Conservation (phyloP, 192 early-diverging fungal species). For the Coemansia sp. region DNA sequence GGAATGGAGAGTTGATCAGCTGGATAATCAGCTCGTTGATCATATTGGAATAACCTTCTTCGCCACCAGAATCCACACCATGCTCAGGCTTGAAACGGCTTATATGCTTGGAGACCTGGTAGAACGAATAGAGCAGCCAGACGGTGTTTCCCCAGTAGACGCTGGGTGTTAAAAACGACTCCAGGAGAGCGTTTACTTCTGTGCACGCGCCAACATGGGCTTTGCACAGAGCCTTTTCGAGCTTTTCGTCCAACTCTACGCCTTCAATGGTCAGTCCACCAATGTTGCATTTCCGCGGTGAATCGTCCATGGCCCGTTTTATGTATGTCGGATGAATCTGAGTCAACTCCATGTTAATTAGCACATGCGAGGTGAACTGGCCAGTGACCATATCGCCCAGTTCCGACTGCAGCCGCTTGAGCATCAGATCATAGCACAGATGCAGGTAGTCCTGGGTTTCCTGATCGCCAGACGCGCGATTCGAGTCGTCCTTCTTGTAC, state of each 20-base stretch:
- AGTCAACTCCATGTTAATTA: conserved; percentile 16
- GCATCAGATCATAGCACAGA: conserved; percentile 12
- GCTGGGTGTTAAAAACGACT: not conserved
- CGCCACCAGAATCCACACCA: not conserved
- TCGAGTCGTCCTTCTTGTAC: not conserved
- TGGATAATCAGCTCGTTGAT: not conserved
- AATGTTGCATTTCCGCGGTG: not conserved
- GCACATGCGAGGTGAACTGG: conserved; percentile 3
- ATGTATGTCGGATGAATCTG: not conserved
- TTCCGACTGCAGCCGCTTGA: conserved; percentile 15
- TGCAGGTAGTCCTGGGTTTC: not conserved
- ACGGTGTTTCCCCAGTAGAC: not conserved
- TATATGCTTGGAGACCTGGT: not conserved
- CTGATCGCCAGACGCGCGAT: not conserved
- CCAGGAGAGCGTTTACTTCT: not conserved
- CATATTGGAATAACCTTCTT: not conserved
- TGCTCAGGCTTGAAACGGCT: not conserved
- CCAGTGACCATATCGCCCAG: conserved; percentile 17
- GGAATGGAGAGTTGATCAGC: conserved; percentile 2
- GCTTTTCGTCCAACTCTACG: not conserved
- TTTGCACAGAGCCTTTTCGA: not conserved
- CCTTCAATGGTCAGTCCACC: not conserved
- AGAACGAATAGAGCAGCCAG: not conserved
- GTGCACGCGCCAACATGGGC: not conserved
- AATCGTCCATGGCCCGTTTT: not conserved